phyloP scores from a whole-genome alignment of 2,329 filamentous ascomycete species.

The Atkinsonella hypoxylon region DNA sequence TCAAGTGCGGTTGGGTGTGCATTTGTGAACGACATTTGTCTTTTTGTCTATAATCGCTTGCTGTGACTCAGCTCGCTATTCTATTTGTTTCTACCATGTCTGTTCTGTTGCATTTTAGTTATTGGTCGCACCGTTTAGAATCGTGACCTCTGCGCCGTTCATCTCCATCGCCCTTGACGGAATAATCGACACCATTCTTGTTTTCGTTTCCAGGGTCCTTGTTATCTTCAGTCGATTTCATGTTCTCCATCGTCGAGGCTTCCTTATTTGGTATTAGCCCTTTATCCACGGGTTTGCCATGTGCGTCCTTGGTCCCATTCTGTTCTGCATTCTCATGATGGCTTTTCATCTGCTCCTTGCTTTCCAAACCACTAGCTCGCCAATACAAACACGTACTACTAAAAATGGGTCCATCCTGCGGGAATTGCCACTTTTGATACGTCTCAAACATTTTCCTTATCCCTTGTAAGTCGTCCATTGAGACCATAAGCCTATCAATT shows the following conservation, averaged over 20 bases:
- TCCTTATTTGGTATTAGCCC: not conserved
- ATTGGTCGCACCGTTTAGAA: too few relatives aligned
- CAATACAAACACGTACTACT: slow-evolving; percentile 13
- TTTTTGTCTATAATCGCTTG: too few relatives aligned
- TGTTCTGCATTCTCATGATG: not conserved
- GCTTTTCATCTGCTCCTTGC: not conserved
- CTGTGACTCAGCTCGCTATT: too few relatives aligned
- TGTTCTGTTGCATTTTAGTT: not conserved
- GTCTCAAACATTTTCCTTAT: slow-evolving; percentile 9
- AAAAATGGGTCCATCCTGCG: slow-evolving; percentile 10
- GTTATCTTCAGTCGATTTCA: not conserved
- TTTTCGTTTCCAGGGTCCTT: not conserved
- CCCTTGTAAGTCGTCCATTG: not conserved
- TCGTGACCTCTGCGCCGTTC: too few relatives aligned
- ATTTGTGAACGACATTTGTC: too few relatives aligned
- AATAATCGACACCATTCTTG: not conserved
- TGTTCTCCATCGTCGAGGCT: not conserved
- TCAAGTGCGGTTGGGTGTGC: too few relatives aligned
- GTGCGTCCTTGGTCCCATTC: not conserved
- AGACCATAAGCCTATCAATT: not conserved
- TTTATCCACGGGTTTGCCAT: not conserved
- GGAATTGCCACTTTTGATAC: slow-evolving; percentile 10
- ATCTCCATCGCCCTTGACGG: not conserved
- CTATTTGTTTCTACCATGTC: not conserved
- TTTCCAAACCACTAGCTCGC: not conserved